phyloP scores from a whole-genome alignment of 176 grass and related monocot species.

The Cocos nucifera region DNA sequence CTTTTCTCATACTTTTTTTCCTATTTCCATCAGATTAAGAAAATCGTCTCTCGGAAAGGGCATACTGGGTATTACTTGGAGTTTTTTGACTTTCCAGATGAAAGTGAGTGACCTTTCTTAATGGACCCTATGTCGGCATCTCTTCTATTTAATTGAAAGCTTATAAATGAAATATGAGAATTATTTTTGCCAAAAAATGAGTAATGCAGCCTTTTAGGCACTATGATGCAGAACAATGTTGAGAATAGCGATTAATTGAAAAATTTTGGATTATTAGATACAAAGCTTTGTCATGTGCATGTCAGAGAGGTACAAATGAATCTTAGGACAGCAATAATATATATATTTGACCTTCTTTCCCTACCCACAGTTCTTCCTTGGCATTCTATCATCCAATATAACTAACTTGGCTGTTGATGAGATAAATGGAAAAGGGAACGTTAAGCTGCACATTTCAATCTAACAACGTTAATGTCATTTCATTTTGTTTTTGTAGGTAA shows the following conservation, averaged over 20 bases:
- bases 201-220: neutral
- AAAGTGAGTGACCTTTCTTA: slow-evolving; percentile 38
- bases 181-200: neutral
- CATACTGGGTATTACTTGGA: slow-evolving; percentile 36
- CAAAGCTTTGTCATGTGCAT: too few species aligned
- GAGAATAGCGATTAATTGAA: neutral
- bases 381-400: too few species aligned
- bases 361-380: too few species aligned
- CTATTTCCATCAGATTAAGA: slow-evolving; percentile 30
- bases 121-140: neutral
- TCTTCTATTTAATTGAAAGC: slow-evolving; percentile 1
- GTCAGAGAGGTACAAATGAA: too few species aligned
- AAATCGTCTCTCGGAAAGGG: slow-evolving; percentile 16
- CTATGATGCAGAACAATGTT: neutral
- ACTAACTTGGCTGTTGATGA: too few species aligned
- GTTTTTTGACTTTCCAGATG: slow-evolving; percentile 43
- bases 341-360: too few species aligned
- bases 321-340: too few species aligned
- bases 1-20: neutral
- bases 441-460: too few species aligned
- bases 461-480: too few species aligned
- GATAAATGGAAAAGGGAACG: too few species aligned
- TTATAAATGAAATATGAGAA: neutral
- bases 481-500: too few species aligned
- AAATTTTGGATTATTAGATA: too few species aligned